Evolutionary conservation across 225 moss, liverwort and hornwort genomes (phyloP).

Genomic region (Rhytidiadelphus loreus): DNA sequence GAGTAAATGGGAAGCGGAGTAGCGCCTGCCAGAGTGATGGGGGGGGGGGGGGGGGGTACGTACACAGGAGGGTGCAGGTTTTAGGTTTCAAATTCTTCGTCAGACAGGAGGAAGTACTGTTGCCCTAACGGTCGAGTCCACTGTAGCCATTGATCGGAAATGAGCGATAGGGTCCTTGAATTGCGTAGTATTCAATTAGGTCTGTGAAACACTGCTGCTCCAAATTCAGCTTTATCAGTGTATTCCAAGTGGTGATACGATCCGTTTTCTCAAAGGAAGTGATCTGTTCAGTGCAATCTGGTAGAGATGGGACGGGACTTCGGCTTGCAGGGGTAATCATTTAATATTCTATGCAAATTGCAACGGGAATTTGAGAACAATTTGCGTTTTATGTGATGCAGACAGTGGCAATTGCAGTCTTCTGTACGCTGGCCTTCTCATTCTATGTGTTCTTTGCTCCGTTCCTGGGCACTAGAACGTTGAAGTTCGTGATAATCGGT

Average conservation of each 20-base stretch:
- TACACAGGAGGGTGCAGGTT: not conserved
- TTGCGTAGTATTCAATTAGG: not conserved
- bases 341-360: not conserved
- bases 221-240: not conserved
- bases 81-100: not conserved
- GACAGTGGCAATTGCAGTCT: constrained; percentile 92
- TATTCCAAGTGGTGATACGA: not conserved
- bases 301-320: not conserved
- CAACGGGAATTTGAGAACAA: not conserved
- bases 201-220: not conserved
- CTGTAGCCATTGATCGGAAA: not conserved
- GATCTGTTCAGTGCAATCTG: not conserved
- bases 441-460: constrained; percentile 95
- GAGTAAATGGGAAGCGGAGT: not conserved
- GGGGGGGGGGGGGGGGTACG: too few relatives aligned
- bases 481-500: constrained; percentile 55
- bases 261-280: not conserved
- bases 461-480: constrained; percentile 54
- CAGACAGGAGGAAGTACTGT: not conserved
- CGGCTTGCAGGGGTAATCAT: not conserved
- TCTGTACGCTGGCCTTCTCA: constrained; percentile 72
- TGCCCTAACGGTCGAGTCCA: not conserved
- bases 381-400: constrained; percentile 1
- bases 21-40: not conserved
- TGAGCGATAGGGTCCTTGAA: not conserved